Evolutionary conservation across 108 stramenopile genomes (phyloP).

Genomic region (Cylindrotheca closterium): DNA sequence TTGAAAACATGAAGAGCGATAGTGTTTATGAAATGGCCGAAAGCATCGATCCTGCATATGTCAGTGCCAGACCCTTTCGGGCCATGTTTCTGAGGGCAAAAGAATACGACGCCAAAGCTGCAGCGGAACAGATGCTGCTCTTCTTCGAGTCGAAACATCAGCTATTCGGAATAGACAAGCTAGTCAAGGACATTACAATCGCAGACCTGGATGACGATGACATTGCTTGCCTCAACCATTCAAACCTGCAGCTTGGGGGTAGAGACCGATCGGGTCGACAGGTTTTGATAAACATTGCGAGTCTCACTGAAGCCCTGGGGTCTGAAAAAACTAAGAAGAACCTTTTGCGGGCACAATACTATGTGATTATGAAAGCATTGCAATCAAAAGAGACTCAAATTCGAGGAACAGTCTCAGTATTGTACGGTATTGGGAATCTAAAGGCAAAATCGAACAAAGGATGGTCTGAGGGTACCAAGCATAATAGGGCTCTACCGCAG

Average conservation of each 20-base stretch:
- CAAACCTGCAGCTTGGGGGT: neutral
- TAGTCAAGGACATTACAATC: too few relatives aligned
- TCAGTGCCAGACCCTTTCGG: slow-evolving; percentile 16
- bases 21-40: too few relatives aligned
- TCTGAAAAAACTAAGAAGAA: too few relatives aligned
- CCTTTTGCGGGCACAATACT: slow-evolving; percentile 13
- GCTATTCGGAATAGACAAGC: too few relatives aligned
- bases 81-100: slow-evolving; percentile 32
- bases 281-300: too few relatives aligned
- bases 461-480: neutral
- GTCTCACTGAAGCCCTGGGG: too few relatives aligned
- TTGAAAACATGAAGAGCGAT: neutral
- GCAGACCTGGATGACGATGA: too few relatives aligned
- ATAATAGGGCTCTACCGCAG: slow-evolving; percentile 2
- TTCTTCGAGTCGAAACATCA: too few relatives aligned
- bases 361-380: slow-evolving; percentile 19
- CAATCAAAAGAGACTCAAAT: slow-evolving; percentile 5
- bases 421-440: neutral
- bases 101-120: too few relatives aligned
- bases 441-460: neutral
- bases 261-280: slow-evolving; percentile 13
- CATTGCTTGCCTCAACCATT: neutral
- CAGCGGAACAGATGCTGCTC: too few relatives aligned
- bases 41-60: slow-evolving; percentile 24
- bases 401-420: neutral